Percentiles rank a stretch among this genome's conserved stretches.
These are phyloP conservation scores for Myxozyma nipponensis DNA, from an alignment of 805 yeast genomes.

Conservation along the genomic window DNA sequence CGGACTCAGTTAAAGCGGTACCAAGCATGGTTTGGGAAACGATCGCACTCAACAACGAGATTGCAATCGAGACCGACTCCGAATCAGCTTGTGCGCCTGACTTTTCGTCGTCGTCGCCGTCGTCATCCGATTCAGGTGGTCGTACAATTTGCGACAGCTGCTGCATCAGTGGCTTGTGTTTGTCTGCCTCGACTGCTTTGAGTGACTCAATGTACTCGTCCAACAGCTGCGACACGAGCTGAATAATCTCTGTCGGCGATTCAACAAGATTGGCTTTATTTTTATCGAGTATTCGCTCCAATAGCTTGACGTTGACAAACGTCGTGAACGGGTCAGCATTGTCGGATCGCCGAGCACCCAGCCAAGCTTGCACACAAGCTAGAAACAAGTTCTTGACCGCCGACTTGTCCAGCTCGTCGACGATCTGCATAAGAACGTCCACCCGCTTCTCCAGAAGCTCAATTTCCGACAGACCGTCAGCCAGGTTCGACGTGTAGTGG, in stretches of 20 bases:
- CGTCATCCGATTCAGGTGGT: constrained; percentile 30
- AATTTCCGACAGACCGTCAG: constrained; percentile 11
- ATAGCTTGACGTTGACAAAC: constrained; percentile 56
- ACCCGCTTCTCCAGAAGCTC: constrained; percentile 15
- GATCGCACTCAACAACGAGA: constrained; percentile 35
- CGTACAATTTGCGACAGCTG: constrained; percentile 10
- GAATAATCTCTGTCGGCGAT: constrained; percentile 56
- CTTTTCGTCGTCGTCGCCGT: constrained; percentile 33
- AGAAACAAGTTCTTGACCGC: constrained; percentile 46
- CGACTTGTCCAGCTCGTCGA: constrained; percentile 43
- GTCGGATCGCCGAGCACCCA: constrained; percentile 32
- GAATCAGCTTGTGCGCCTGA: constrained; percentile 29
- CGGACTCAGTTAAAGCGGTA: constrained; percentile 5
- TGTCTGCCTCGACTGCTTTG: constrained; percentile 41
- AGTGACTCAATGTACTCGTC: constrained; percentile 30
- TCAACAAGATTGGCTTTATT: constrained; percentile 56
- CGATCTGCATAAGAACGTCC: constrained; percentile 29
- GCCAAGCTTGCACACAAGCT: constrained; percentile 58
- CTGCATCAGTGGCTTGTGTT: constrained; percentile 34
- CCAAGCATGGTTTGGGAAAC: constrained; percentile 31
- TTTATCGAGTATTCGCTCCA: constrained; percentile 57
- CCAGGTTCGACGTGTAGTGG: background rate
- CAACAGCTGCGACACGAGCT: constrained; percentile 46
- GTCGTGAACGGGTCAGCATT: constrained; percentile 33
- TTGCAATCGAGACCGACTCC: constrained; percentile 35